Conservation (phyloP, 2,329 filamentous ascomycete species). For the Cryphonectria radicalis region DNA sequence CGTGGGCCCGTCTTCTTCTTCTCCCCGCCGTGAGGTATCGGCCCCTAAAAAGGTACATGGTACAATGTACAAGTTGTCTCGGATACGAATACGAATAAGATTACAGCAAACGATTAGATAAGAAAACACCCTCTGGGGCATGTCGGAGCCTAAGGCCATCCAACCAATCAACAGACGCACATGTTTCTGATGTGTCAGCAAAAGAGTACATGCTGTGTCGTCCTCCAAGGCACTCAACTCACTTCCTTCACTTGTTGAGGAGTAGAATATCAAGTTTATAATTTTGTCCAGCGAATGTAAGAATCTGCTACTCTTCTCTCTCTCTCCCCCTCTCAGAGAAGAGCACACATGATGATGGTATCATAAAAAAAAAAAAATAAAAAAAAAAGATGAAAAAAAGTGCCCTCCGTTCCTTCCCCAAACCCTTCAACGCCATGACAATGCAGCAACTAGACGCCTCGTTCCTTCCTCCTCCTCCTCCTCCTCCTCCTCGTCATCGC, state of each 20-base stretch:
- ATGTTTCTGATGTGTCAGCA: neutral
- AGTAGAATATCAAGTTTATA: neutral
- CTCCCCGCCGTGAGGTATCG: too few relatives aligned
- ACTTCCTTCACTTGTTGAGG: too few relatives aligned
- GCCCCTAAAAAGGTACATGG: neutral
- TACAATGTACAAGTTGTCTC: too few relatives aligned
- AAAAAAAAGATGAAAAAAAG: too few relatives aligned
- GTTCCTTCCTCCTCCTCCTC: neutral
- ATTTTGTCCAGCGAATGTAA: neutral
- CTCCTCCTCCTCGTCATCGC: neutral
- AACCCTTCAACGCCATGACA: neutral
- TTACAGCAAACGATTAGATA: neutral
- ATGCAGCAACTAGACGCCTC: neutral
- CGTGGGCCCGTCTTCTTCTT: neutral
- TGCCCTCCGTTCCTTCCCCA: too few relatives aligned
- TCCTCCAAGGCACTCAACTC: too few relatives aligned
- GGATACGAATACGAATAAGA: slow-evolving; percentile 28
- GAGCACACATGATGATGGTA: neutral
- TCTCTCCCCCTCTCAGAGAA: too few relatives aligned
- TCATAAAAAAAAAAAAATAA: neutral
- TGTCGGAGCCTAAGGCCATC: neutral
- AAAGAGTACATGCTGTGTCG: too few relatives aligned
- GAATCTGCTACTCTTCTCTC: neutral
- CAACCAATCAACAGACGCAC: neutral
- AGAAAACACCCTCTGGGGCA: neutral